Evolutionary conservation across 2,329 filamentous ascomycete genomes (phyloP).

Genomic region (Paracamarosporium sp.): DNA sequence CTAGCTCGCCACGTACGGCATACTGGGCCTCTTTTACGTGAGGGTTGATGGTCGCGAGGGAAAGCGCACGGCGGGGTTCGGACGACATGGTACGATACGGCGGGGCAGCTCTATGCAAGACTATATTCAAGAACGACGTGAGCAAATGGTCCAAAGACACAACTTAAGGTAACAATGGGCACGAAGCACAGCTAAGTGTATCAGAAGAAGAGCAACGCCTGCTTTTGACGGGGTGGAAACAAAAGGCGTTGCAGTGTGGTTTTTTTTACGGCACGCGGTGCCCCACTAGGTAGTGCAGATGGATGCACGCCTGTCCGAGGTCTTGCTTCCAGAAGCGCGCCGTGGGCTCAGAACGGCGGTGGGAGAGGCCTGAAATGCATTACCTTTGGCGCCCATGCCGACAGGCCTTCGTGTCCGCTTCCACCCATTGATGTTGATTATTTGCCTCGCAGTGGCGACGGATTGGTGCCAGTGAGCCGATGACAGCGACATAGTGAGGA

Average conservation of each 20-base stretch:
- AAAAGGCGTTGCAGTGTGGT: slow-evolving; percentile 1
- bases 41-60: slow-evolving; percentile 88
- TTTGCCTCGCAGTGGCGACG: slow-evolving; percentile 22
- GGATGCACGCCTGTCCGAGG: not conserved
- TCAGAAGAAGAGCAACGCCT: not conserved
- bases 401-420: slow-evolving; percentile 9
- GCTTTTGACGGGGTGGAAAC: slow-evolving; percentile 3
- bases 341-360: slow-evolving; percentile 12
- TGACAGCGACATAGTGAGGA: slow-evolving; percentile 41
- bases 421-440: slow-evolving; percentile 22
- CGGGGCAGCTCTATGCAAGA: slow-evolving; percentile 5
- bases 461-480: slow-evolving; percentile 32
- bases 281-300: slow-evolving; percentile 6
- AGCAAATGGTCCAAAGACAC: slow-evolving; percentile 13
- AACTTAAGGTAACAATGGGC: slow-evolving; percentile 7
- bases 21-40: slow-evolving; percentile 89
- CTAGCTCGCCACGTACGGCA: slow-evolving; percentile 94
- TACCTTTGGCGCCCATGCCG: slow-evolving; percentile 35
- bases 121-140: slow-evolving; percentile 9
- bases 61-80: slow-evolving; percentile 59
- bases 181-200: slow-evolving; percentile 17
- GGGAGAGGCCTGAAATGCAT: slow-evolving; percentile 17
- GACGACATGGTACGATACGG: slow-evolving; percentile 54
- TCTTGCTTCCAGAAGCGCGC: not conserved
- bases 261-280: slow-evolving; percentile 5